Percentiles rank a stretch among this genome's conserved stretches.
These are phyloP conservation scores for Hericium rajendrae DNA, from an alignment of 768 basidiomycete species.

Conservation along the genomic window DNA sequence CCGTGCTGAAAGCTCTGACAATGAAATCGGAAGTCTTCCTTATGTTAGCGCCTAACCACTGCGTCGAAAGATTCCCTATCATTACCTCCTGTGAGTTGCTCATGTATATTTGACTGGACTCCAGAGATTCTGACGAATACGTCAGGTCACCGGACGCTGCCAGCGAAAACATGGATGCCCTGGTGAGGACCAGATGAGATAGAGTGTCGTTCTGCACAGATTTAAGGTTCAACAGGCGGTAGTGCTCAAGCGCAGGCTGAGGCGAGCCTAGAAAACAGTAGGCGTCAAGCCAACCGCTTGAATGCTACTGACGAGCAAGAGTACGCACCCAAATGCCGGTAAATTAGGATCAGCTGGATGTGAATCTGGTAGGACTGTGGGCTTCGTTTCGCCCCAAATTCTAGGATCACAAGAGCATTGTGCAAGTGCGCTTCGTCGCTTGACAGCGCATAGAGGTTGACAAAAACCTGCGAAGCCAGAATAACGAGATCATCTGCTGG, in stretches of 20 bases:
- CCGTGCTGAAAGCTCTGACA: slow-evolving; percentile 63
- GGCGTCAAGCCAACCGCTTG: neutral
- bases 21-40: slow-evolving; percentile 70
- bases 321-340: slow-evolving; percentile 62
- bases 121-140: slow-evolving; percentile 64
- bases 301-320: neutral
- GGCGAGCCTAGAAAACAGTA: slow-evolving; percentile 47
- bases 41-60: slow-evolving; percentile 1
- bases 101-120: slow-evolving; percentile 73
- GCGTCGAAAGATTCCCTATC: neutral
- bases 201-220: slow-evolving; percentile 86
- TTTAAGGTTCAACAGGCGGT: slow-evolving; percentile 67
- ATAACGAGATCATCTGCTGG: slow-evolving; percentile 80
- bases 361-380: slow-evolving; percentile 74
- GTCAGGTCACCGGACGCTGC: slow-evolving; percentile 71
- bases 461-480: slow-evolving; percentile 57
- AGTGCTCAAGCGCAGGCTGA: slow-evolving; percentile 67
- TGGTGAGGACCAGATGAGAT: slow-evolving; percentile 71
- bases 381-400: slow-evolving; percentile 63
- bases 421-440: slow-evolving; percentile 49
- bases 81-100: slow-evolving; percentile 70
- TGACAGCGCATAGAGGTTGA: slow-evolving; percentile 53
- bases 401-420: slow-evolving; percentile 55
- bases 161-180: slow-evolving; percentile 71
- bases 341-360: slow-evolving; percentile 69